Conservation (phyloP, 2,329 filamentous ascomycete species). For the Epichloe typhina region DNA sequence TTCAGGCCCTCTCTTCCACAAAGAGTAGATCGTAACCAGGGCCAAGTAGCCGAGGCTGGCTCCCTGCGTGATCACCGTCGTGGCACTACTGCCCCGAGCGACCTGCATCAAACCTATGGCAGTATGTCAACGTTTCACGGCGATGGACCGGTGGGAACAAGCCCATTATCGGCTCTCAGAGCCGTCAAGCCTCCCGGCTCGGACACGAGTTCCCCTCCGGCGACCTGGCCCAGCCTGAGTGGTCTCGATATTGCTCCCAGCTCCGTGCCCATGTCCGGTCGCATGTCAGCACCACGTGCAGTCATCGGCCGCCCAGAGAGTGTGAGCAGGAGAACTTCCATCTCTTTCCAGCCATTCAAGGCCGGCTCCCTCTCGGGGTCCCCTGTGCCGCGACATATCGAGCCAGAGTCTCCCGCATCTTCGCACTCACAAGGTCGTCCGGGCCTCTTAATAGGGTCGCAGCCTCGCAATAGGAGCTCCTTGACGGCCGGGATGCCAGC, state of each 20-base stretch:
- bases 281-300: constrained; percentile 15
- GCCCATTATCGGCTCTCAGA: constrained; percentile 71
- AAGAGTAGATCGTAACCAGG: constrained; percentile 26
- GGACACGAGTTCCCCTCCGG: constrained; percentile 45
- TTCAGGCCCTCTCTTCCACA: constrained; percentile 66
- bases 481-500: constrained; percentile 64
- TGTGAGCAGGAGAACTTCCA: constrained; percentile 58
- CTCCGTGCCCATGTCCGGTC: constrained; percentile 38
- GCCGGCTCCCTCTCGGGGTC: constrained; percentile 88
- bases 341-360: constrained; percentile 94
- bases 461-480: constrained; percentile 56
- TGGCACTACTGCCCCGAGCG: constrained; percentile 30
- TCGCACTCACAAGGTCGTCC: constrained; percentile 37
- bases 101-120: constrained; percentile 71
- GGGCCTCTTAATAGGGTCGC: constrained; percentile 28
- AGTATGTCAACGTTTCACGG: constrained; percentile 84
- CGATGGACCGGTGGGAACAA: constrained; percentile 63
- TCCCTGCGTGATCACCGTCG: constrained; percentile 59
- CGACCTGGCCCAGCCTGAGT: constrained; percentile 33
- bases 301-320: constrained; percentile 35
- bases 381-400: constrained; percentile 41
- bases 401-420: constrained; percentile 40
- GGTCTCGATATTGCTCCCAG: constrained; percentile 31
- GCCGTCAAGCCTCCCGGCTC: constrained; percentile 51
- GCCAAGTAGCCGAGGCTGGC: constrained; percentile 44